These are phyloP conservation scores for Stephanodiscus triporus DNA, from an alignment of 108 stramenopile genomes.

Conservation along the genomic window DNA sequence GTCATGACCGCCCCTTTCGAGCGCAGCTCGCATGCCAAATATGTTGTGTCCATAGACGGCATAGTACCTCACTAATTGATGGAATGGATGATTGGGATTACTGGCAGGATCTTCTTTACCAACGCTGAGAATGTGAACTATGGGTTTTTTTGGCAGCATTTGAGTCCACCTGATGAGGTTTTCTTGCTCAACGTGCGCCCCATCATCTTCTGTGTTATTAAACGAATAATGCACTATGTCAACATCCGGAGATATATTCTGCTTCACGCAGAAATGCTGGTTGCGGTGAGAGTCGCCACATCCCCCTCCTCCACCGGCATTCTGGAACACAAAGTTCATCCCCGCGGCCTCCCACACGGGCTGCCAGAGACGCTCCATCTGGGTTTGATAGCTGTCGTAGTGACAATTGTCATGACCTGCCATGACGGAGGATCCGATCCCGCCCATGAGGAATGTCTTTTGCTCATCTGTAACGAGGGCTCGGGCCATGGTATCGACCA, in stretches of 20 bases:
- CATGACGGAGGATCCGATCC: constrained; percentile 48
- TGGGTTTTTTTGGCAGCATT: constrained; percentile 50
- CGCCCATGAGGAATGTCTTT: constrained; percentile 49
- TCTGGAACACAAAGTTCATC: constrained; percentile 56
- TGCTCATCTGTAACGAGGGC: constrained; percentile 51
- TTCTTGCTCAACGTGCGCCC: constrained; percentile 38
- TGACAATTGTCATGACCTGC: constrained; percentile 60
- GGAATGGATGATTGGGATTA: not conserved
- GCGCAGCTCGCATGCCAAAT: constrained; percentile 38
- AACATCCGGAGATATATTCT: constrained; percentile 42
- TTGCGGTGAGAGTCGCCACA: constrained; percentile 48
- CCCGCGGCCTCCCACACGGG: constrained; percentile 52
- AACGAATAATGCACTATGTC: constrained; percentile 50
- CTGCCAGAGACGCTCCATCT: constrained; percentile 47
- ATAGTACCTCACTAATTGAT: constrained; percentile 22
- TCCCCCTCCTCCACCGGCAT: constrained; percentile 53
- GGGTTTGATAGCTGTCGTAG: constrained; percentile 46
- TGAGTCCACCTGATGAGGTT: constrained; percentile 39
- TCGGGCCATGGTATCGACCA: constrained; percentile 41
- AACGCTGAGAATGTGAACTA: constrained; percentile 45
- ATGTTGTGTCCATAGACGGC: constrained; percentile 47
- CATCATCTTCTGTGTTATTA: constrained; percentile 36
- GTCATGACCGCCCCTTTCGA: constrained; percentile 42
- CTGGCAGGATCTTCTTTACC: constrained; percentile 5
- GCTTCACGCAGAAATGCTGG: constrained; percentile 52